Conservation (phyloP, 2,329 filamentous ascomycete genomes). For the Aspergillus puulaauensis region DNA sequence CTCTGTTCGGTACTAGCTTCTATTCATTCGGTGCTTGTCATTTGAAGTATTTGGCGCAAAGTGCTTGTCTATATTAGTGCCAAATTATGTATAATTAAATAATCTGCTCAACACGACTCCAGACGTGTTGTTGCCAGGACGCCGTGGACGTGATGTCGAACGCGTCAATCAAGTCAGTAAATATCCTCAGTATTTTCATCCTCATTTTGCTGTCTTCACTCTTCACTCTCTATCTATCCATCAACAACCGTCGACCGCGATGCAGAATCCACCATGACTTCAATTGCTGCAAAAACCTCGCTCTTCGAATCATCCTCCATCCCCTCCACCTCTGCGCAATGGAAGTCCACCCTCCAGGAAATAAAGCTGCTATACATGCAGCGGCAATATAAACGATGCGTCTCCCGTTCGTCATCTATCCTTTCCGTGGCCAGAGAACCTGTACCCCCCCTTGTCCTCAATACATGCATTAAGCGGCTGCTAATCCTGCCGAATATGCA, state of each 20-base stretch:
- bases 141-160: neutral
- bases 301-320: conserved; percentile 16
- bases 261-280: neutral
- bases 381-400: conserved; percentile 44
- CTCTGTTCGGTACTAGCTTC: conserved; percentile 5
- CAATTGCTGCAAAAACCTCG: conserved; percentile 17
- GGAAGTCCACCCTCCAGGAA: conserved; percentile 32
- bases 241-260: neutral
- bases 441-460: conserved; percentile 18
- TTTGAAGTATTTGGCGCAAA: neutral
- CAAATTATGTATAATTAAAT: neutral
- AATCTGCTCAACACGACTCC: conserved; percentile 2
- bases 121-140: conserved; percentile 11
- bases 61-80: neutral
- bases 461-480: neutral
- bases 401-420: conserved; percentile 30
- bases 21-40: neutral
- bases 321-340: conserved; percentile 28
- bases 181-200: neutral
- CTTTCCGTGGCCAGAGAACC: conserved; percentile 25
- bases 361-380: conserved; percentile 38
- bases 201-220: neutral
- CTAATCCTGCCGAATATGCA: conserved; percentile 10
- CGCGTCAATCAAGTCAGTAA: neutral
- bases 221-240: neutral